Percentiles rank a stretch among this genome's conserved stretches.
These are phyloP conservation scores for Buxus sempervirens DNA, from an alignment of 164 flowering plant genomes.

Conservation along the genomic window DNA sequence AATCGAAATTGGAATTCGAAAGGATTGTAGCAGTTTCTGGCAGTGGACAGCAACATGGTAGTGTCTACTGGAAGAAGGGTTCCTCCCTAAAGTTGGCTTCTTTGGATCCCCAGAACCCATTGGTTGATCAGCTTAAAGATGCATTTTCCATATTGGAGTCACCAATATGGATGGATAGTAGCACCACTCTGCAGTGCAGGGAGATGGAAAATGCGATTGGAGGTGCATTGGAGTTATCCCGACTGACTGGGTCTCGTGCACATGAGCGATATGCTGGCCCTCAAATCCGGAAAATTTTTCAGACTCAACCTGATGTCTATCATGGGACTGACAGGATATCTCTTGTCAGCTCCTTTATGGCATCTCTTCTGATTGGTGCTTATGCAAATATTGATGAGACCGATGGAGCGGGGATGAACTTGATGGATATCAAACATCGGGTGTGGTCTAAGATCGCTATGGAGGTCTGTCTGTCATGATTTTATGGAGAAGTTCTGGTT, in stretches of 20 bases:
- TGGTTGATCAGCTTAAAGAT: constrained; percentile 58
- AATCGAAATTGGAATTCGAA: constrained; percentile 58
- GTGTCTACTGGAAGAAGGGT: constrained; percentile 92
- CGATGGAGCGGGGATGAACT: constrained; percentile 97
- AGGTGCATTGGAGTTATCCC: constrained; percentile 73
- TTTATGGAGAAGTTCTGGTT: too few species aligned
- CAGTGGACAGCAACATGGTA: constrained; percentile 98
- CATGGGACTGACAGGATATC: constrained; percentile 79
- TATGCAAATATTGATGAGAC: constrained; percentile 90
- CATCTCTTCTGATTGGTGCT: constrained; percentile 69
- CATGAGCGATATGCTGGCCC: constrained; percentile 89
- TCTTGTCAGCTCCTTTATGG: constrained; percentile 94
- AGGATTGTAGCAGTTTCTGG: constrained; percentile 83
- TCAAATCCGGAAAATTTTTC: constrained; percentile 71
- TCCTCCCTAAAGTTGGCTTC: constrained; percentile 46
- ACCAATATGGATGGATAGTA: constrained; percentile 97
- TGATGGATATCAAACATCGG: constrained; percentile 72
- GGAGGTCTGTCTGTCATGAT: constrained; percentile 38
- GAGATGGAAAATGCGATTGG: constrained; percentile 85
- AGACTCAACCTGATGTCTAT: constrained; percentile 68
- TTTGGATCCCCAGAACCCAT: constrained; percentile 49
- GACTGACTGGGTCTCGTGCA: constrained; percentile 83
- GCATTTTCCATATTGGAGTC: constrained; percentile 77
- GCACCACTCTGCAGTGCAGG: constrained; percentile 84
- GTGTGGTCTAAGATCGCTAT: constrained; percentile 50